Evolutionary conservation across 2,329 filamentous ascomycete genomes (phyloP).

Genomic region (Aspergillus glaucus): DNA sequence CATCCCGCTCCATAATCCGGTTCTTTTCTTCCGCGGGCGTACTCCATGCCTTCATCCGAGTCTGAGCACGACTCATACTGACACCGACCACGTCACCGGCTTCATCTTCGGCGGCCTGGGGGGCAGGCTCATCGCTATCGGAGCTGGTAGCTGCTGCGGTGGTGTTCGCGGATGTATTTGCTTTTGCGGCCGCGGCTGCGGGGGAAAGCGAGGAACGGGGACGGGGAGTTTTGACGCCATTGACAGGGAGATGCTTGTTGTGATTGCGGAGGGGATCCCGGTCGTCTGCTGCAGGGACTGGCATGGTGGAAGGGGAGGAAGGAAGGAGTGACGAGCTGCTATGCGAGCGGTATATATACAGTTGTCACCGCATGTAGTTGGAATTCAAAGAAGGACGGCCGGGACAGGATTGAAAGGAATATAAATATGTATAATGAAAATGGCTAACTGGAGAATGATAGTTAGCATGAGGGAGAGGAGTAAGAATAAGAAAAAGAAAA

Average conservation of each 20-base stretch:
- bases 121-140: constrained; percentile 24
- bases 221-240: background rate
- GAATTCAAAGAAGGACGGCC: background rate
- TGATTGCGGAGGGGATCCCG: constrained; percentile 1
- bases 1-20: constrained; percentile 47
- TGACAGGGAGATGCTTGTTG: background rate
- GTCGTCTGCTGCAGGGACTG: constrained; percentile 1
- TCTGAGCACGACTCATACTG: constrained; percentile 54
- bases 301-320: background rate
- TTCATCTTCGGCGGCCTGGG: constrained; percentile 24
- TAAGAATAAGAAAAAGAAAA: background rate
- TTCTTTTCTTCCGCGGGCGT: constrained; percentile 56
- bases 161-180: background rate
- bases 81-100: constrained; percentile 47
- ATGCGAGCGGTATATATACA: background rate
- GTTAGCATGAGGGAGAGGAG: background rate
- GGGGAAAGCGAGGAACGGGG: background rate
- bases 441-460: background rate
- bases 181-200: background rate
- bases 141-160: constrained; percentile 20
- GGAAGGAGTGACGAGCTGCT: background rate
- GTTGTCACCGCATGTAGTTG: constrained; percentile 4
- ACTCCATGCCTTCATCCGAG: constrained; percentile 49
- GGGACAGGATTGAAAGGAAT: too few relatives aligned
- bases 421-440: background rate